phyloP scores from a whole-genome alignment of 2,329 filamentous ascomycete genomes.

The Xylaria sp. region DNA sequence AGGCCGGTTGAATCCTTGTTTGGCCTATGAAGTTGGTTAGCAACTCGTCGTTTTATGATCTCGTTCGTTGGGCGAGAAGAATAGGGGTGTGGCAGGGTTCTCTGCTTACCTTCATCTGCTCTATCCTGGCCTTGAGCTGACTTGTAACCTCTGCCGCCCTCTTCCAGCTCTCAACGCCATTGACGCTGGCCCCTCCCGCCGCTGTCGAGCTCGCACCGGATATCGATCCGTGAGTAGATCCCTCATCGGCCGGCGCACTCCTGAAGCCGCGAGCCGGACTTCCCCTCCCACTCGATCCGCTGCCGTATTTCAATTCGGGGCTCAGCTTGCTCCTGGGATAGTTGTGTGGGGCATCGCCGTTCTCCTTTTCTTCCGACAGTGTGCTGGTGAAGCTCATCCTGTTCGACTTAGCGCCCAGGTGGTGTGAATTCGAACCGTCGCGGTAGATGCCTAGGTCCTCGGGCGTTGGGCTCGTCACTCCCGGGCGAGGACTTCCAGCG shows the following conservation, averaged over 20 bases:
- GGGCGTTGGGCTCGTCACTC: slow-evolving; percentile 53
- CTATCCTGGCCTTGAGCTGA: slow-evolving; percentile 94
- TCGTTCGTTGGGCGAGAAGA: neutral
- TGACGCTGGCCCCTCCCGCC: slow-evolving; percentile 31
- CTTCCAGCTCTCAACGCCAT: slow-evolving; percentile 90
- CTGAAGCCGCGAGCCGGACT: slow-evolving; percentile 62
- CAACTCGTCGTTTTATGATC: neutral
- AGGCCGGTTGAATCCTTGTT: slow-evolving; percentile 54
- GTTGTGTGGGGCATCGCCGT: slow-evolving; percentile 52
- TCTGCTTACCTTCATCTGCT: slow-evolving; percentile 84
- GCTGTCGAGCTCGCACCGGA: slow-evolving; percentile 24
- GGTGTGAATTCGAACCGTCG: slow-evolving; percentile 49
- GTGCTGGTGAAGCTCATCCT: slow-evolving; percentile 66
- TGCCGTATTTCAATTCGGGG: slow-evolving; percentile 58
- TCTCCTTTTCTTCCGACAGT: slow-evolving; percentile 78
- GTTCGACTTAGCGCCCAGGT: slow-evolving; percentile 45
- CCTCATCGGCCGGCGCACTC: slow-evolving; percentile 38
- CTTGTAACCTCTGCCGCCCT: slow-evolving; percentile 96
- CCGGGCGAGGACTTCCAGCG: slow-evolving; percentile 41
- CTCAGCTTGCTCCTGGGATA: slow-evolving; percentile 56
- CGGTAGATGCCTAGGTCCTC: slow-evolving; percentile 65
- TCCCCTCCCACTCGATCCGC: slow-evolving; percentile 58
- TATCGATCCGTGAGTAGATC: slow-evolving; percentile 18
- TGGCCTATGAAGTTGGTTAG: slow-evolving; percentile 43
- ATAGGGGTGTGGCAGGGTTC: neutral